Evolutionary conservation across 1,139 yeast genomes (phyloP).

Genomic region (Saccharomyces pastorianus): DNA sequence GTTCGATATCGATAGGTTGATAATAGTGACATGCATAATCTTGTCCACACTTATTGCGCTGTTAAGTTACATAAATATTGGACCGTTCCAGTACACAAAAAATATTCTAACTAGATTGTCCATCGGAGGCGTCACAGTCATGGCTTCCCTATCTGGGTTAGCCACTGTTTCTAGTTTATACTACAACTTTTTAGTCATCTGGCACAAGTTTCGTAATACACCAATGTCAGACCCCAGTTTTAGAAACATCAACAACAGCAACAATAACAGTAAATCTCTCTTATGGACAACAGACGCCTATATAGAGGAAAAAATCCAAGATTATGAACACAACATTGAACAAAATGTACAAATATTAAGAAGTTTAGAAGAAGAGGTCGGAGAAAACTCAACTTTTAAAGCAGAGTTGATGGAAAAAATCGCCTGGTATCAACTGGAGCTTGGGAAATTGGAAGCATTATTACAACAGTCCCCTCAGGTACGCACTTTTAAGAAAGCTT

Average conservation of each 20-base stretch:
- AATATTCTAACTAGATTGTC: constrained; percentile 52
- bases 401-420: constrained; percentile 22
- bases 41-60: constrained; percentile 17
- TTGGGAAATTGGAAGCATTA: constrained; percentile 17
- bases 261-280: constrained; percentile 13
- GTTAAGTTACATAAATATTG: constrained; percentile 17
- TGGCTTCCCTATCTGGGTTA: constrained; percentile 65
- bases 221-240: neutral
- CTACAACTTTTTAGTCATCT: constrained; percentile 25
- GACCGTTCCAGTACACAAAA: constrained; percentile 33
- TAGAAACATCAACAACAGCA: constrained; percentile 2
- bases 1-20: constrained; percentile 20
- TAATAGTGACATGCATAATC: constrained; percentile 17
- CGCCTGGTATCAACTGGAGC: constrained; percentile 24
- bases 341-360: constrained; percentile 14
- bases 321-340: constrained; percentile 16
- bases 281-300: constrained; percentile 21
- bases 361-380: constrained; percentile 12
- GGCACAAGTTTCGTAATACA: neutral
- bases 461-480: constrained; percentile 15
- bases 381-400: constrained; percentile 9
- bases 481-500: constrained; percentile 14
- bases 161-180: constrained; percentile 69
- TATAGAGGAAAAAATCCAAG: constrained; percentile 14
- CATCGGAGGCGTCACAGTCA: constrained; percentile 61